These are phyloP conservation scores for Taxawa tesnikishii DNA, from an alignment of 2,329 filamentous ascomycete genomes.

Conservation along the genomic window DNA sequence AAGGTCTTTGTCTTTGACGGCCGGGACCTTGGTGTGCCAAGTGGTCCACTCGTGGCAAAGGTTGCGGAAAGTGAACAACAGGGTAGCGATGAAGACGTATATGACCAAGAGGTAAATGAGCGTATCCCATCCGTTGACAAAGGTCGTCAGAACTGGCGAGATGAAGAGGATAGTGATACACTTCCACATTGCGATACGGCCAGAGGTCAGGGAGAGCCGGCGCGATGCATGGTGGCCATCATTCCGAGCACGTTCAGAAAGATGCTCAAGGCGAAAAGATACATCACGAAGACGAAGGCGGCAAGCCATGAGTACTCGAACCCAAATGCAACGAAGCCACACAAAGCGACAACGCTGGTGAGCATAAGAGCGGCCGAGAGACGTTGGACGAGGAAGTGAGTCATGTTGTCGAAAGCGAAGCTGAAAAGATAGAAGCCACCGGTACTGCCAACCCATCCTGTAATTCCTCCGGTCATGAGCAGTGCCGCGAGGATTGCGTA, in stretches of 20 bases:
- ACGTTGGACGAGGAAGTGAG: slow-evolving; percentile 9
- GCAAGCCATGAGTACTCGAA: slow-evolving; percentile 7
- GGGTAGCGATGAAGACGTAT: slow-evolving; percentile 38
- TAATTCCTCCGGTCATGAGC: slow-evolving; percentile 47
- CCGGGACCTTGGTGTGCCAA: slow-evolving; percentile 41
- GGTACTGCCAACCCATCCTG: slow-evolving; percentile 51
- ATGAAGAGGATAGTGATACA: slow-evolving; percentile 45
- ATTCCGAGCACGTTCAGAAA: slow-evolving; percentile 42
- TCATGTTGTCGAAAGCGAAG: slow-evolving; percentile 13
- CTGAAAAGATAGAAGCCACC: slow-evolving; percentile 43
- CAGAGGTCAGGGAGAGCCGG: slow-evolving; percentile 25
- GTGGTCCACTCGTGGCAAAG: slow-evolving; percentile 47
- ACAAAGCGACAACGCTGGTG: slow-evolving; percentile 7
- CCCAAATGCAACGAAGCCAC: slow-evolving; percentile 10
- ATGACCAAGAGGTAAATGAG: slow-evolving; percentile 44
- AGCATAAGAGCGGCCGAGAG: slow-evolving; percentile 8
- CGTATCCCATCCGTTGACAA: slow-evolving; percentile 39
- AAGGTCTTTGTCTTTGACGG: slow-evolving; percentile 37
- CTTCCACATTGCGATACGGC: slow-evolving; percentile 41
- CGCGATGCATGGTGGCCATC: slow-evolving; percentile 9
- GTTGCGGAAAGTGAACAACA: slow-evolving; percentile 41
- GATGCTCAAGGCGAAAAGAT: slow-evolving; percentile 44
- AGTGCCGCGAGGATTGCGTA: slow-evolving; percentile 19
- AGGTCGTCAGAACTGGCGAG: slow-evolving; percentile 44
- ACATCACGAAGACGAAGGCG: slow-evolving; percentile 47